Evolutionary conservation across 139 green algal species (phyloP).

Genomic region (Parachlorella kessleri): DNA sequence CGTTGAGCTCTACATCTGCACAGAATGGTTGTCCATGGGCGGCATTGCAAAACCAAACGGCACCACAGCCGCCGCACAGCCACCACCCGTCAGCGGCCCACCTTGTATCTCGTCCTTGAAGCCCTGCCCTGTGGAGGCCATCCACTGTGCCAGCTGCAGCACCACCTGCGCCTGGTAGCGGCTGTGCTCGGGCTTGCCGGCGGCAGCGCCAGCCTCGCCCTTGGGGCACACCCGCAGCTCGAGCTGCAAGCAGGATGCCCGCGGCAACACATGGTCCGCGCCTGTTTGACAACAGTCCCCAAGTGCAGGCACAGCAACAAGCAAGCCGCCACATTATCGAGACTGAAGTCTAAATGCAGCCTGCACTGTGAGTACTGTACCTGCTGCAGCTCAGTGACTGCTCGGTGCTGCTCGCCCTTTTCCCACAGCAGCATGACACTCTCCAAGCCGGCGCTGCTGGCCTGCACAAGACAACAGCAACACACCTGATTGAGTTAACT

Average conservation of each 20-base stretch:
- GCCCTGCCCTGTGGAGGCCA: constrained; percentile 75
- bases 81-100: constrained; percentile 13
- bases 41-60: neutral
- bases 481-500: too few relatives aligned
- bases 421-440: constrained; percentile 85
- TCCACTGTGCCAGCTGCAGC: constrained; percentile 83
- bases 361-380: too few relatives aligned
- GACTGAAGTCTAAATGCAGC: too few relatives aligned
- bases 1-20: too few relatives aligned
- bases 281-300: too few relatives aligned
- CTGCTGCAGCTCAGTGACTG: constrained; percentile 49
- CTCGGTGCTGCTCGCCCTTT: constrained; percentile 51
- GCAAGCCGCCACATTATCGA: too few relatives aligned
- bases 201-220: neutral
- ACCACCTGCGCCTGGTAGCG: constrained; percentile 34
- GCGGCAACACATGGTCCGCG: too few relatives aligned
- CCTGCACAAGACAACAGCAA: too few relatives aligned
- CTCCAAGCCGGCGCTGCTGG: neutral
- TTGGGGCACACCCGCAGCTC: neutral
- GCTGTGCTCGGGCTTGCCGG: neutral
- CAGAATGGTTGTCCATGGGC: too few relatives aligned
- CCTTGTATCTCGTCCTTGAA: constrained; percentile 62
- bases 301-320: too few relatives aligned
- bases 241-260: neutral
- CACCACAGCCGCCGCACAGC: neutral